Base-by-base conservation (phyloP, 441 rosid species). In the Adansonia grandidieri region DNA sequence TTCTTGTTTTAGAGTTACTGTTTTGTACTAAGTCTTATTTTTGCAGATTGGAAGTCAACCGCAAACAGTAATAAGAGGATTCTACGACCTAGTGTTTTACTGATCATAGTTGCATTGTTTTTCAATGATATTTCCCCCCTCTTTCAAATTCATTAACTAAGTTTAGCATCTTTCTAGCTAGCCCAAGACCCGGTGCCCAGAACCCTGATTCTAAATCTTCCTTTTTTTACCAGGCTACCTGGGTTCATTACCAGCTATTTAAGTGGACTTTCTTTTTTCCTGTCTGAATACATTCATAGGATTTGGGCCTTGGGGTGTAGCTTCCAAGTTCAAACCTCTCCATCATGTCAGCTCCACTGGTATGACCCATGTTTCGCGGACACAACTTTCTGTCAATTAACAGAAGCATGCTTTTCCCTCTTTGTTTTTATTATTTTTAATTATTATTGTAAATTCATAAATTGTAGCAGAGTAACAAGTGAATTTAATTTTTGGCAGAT, bases 121-220 rank as follows among this genome's bases (percentile, higher is more conserved):
- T 65, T 44, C 22, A 65, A 65, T 65, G 51, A 1, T 48, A 5
- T 32, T 40, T 17, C 5, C 50, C 71, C 50, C 19, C 10, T 44
- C 42, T 66, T 42, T 66, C 32, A 17, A 45, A 2, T 19, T 68
- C 9, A 20, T 13, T 69, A 48, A 19, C 57, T 22, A n/a, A 48
- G 42, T 69, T 48, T 48, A 22, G 40, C 58, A 22, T 47, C 40
- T 20, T 48, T 68, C 40, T 68, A 68, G 71, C 28, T 67, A 67
- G 4, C 56, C 8, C 11, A 22, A 37, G 6, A 6, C 22, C 42
- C 3, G 24, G 15, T 10, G 53, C 6, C 32, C 9, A 67, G 24
- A 45, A 40, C 63, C 32, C 63, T 20, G 13, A n/a, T 9, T 53
- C 57, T 53, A 15, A 61, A 24, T 63, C 68, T 63, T 32, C 68